Percentiles rank a stretch among this genome's conserved stretches.
Evolutionary conservation across 2,329 filamentous ascomycete species (phyloP).

Genomic region (Penicillium vulpinum): DNA sequence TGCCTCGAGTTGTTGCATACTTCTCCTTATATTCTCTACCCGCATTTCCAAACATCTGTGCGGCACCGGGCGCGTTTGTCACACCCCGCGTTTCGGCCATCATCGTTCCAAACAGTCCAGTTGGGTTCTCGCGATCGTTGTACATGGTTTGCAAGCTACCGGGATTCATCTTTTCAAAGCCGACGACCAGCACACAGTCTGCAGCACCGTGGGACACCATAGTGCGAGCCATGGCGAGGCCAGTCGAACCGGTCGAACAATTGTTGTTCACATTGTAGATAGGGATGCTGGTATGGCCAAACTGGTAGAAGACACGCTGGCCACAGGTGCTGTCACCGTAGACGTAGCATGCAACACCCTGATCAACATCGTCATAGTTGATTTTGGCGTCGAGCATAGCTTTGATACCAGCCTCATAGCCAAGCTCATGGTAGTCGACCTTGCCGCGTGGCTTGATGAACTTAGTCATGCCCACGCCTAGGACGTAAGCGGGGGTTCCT

Average conservation of each 20-base stretch:
- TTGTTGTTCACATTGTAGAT: constrained; percentile 99
- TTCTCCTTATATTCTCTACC: constrained; percentile 94
- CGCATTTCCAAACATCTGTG: constrained; percentile 95
- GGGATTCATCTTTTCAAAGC: constrained; percentile 97
- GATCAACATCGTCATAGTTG: constrained; percentile 94
- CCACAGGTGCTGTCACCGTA: constrained; percentile 94
- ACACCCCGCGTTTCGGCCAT: constrained; percentile 80
- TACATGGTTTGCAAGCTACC: constrained; percentile 83
- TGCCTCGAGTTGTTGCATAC: constrained; percentile 46
- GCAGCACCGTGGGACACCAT: constrained; percentile 77
- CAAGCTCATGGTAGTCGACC: constrained; percentile 91
- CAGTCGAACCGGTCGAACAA: constrained; percentile 93
- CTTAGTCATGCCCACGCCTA: constrained; percentile 98
- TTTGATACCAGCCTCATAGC: constrained; percentile 89
- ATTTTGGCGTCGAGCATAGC: constrained; percentile 75
- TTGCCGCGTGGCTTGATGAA: constrained; percentile 97
- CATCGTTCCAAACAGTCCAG: constrained; percentile 69
- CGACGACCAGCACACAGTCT: constrained; percentile 86
- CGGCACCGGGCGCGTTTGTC: constrained; percentile 79
- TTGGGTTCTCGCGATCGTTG: constrained; percentile 80
- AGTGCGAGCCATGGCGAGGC: constrained; percentile 77
- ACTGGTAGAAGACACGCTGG: constrained; percentile 97
- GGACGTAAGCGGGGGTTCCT: constrained; percentile 70
- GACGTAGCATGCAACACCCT: constrained; percentile 96
- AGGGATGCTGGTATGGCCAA: constrained; percentile 94